Base-by-base conservation (phyloP, 495 filamentous ascomycete species). In the Neurospora sp. region DNA sequence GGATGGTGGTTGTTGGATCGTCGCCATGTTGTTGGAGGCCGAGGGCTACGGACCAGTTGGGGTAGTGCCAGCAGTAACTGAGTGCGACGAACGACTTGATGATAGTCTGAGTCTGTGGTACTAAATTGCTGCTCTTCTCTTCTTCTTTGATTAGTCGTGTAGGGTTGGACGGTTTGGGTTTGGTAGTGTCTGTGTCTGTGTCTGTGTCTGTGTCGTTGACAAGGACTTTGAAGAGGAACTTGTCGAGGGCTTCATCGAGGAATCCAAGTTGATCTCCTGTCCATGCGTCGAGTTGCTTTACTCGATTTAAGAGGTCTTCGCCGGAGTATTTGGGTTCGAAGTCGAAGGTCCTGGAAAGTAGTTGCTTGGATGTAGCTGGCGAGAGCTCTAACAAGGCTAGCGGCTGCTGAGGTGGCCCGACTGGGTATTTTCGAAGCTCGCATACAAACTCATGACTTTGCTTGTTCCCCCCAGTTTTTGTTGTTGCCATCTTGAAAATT, bases 1-100 rank as follows among this genome's bases (percentile, higher is more conserved):
- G 48, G 48, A 27, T 27, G 10, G 20, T 22, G 1, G 20, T 37
- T 37, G 35, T 37, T 37, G 35, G 35, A 37, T 37, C 1, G 4
- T 5, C 8, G 8, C 44, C 44, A 48, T 48, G 48, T 70, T 70
- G 45, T 70, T 70, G 35, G 4, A 70, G 38, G 10, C 69, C 69
- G 38, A 70, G 69, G 17, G 69, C 39, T 9, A 41, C 4, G n/a
- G 6, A 6, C 69, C 69, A 70, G 39, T 12, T 10, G 20, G 48
- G 48, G 39, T 70, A 70, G 69, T 70, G 39, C 69, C 69, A 70
- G 27, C 69, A 70, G 69, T 70, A 70, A 12, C 69, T 70, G 7
- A 70, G 20, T 8, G 38, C 38, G 17, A 70, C 38, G 20, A 40
- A 70, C 3, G 69, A 70, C 0, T 70, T 8, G 0, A 70, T 10